phyloP scores from a whole-genome alignment of 2,329 filamentous ascomycete species.

The Penicillium concentricum region DNA sequence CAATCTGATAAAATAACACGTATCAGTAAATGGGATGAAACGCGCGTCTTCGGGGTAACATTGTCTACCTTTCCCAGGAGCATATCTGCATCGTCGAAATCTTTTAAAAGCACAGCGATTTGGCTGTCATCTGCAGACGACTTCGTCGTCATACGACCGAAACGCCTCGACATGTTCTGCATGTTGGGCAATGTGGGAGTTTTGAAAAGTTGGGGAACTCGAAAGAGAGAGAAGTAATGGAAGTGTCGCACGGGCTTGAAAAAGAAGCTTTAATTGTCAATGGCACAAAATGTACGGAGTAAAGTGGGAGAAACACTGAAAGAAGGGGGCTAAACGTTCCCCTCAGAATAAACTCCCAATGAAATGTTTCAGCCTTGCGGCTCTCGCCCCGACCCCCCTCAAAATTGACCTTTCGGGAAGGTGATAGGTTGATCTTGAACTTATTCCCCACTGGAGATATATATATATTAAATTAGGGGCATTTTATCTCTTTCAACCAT shows the following conservation, averaged over 20 bases:
- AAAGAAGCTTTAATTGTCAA: not conserved
- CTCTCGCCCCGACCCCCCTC: slow-evolving; percentile 9
- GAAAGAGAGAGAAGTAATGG: not conserved
- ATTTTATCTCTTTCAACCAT: not conserved
- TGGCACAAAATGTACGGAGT: not conserved
- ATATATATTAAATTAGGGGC: not conserved
- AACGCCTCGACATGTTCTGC: slow-evolving; percentile 64
- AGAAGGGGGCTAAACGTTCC: not conserved
- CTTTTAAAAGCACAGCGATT: slow-evolving; percentile 70
- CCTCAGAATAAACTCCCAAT: slow-evolving; percentile 5
- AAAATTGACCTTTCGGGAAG: not conserved
- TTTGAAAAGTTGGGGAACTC: not conserved
- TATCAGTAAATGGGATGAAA: slow-evolving; percentile 6
- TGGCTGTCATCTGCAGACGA: slow-evolving; percentile 74
- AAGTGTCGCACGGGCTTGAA: not conserved
- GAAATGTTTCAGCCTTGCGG: slow-evolving; percentile 23
- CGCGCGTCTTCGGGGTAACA: slow-evolving; percentile 7
- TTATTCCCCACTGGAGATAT: not conserved
- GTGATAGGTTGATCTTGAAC: not conserved
- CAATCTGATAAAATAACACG: slow-evolving; percentile 54
- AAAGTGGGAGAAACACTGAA: not conserved
- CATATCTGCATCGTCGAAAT: slow-evolving; percentile 77
- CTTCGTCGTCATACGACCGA: slow-evolving; percentile 66
- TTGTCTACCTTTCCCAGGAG: slow-evolving; percentile 66
- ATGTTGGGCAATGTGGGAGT: slow-evolving; percentile 28